Percentiles rank a stretch among this genome's conserved stretches.
Evolutionary conservation across 140 eudicot genomes (phyloP).

Genomic region (Anethum foeniculum): DNA sequence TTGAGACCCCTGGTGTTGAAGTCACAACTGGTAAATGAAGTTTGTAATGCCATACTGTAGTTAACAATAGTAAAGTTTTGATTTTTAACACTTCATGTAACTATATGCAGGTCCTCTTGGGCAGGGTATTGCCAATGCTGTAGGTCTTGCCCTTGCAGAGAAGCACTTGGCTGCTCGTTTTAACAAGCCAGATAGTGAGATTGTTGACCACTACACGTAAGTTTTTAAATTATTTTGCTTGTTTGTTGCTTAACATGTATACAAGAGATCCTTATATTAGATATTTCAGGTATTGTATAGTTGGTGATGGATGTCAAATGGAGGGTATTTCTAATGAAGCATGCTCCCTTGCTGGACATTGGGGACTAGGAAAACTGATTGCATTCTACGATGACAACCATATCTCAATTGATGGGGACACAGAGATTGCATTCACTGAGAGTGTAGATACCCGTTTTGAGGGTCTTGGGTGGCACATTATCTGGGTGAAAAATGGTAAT

Average conservation of each 20-base stretch:
- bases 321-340: constrained; percentile 94
- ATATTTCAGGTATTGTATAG: constrained; percentile 48
- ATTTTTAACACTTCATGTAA: constrained; percentile 1
- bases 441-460: constrained; percentile 76
- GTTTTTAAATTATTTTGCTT: constrained; percentile 1
- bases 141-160: constrained; percentile 97
- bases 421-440: constrained; percentile 94
- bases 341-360: constrained; percentile 95
- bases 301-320: constrained; percentile 99
- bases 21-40: constrained; percentile 73
- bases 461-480: constrained; percentile 95
- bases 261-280: not conserved
- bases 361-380: constrained; percentile 98
- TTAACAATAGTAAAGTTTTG: not conserved
- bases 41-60: not conserved
- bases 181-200: constrained; percentile 82
- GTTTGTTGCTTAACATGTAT: not conserved
- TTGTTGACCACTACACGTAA: constrained; percentile 97
- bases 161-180: constrained; percentile 94
- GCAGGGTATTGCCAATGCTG: constrained; percentile 94
- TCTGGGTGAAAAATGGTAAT: constrained; percentile 98
- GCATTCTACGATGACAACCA: constrained; percentile 97
- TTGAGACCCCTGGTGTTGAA: constrained; percentile 97
- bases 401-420: constrained; percentile 92
- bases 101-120: constrained; percentile 84